A percentile compares a stretch with the other conserved stretches of the same genome.
Conservation (phyloP, 257 asterid genomes). For the Verbena officinalis region DNA sequence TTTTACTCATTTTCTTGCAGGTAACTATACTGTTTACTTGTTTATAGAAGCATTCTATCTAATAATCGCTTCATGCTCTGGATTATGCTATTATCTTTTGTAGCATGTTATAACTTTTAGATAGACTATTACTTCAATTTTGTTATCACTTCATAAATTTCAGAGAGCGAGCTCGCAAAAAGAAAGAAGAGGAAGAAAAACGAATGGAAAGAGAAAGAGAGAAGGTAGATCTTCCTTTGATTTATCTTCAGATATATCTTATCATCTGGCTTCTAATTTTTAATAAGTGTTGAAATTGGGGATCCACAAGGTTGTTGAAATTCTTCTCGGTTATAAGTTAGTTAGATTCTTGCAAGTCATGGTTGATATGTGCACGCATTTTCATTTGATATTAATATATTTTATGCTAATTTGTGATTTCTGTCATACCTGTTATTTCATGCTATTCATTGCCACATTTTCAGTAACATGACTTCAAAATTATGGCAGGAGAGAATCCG, state of each 20-base stretch:
- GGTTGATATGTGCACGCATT: not conserved
- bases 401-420: constrained; percentile 18
- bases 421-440: not conserved
- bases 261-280: not conserved
- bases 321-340: not conserved
- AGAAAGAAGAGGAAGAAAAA: constrained; percentile 97
- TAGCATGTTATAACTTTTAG: constrained; percentile 8
- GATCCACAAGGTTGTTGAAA: constrained; percentile 13
- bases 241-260: constrained; percentile 3
- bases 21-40: constrained; percentile 4
- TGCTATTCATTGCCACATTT: constrained; percentile 14
- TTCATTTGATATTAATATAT: not conserved
- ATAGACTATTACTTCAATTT: not conserved
- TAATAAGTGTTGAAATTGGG: constrained; percentile 13
- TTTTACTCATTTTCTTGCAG: constrained; percentile 5
- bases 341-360: not conserved
- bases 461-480: constrained; percentile 27
- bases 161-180: constrained; percentile 92
- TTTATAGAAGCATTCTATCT: constrained; percentile 11
- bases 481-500: constrained; percentile 88
- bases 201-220: constrained; percentile 85
- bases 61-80: not conserved
- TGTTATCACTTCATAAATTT: constrained; percentile 22
- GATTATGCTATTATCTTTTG: constrained; percentile 16
- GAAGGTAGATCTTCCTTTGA: constrained; percentile 51